Evolutionary conservation across 163 green algal genomes (phyloP).

Genomic region (Scenedesmus sp.): DNA sequence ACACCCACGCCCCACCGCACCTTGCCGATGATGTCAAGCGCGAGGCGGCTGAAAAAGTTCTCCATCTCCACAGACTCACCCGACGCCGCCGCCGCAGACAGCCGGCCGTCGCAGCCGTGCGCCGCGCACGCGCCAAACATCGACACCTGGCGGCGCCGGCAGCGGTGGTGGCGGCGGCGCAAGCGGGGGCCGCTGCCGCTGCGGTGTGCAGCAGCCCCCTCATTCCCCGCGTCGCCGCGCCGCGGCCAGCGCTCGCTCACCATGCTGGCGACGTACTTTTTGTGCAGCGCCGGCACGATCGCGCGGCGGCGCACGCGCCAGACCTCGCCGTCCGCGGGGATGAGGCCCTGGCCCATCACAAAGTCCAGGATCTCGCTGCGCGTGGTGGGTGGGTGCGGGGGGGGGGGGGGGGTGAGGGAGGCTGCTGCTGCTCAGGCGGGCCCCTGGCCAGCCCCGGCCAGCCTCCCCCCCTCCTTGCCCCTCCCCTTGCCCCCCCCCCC

Average conservation of each 20-base stretch:
- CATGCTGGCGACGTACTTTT: slow-evolving; percentile 77
- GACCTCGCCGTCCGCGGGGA: slow-evolving; percentile 88
- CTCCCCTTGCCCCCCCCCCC: too few relatives aligned
- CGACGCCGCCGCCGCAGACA: slow-evolving; percentile 27
- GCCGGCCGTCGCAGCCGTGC: slow-evolving; percentile 54
- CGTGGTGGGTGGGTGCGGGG: too few relatives aligned
- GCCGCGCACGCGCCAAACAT: slow-evolving; percentile 87
- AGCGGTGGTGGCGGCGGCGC: too few relatives aligned
- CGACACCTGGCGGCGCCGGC: slow-evolving; percentile 36
- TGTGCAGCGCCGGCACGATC: slow-evolving; percentile 90
- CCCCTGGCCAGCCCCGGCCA: not conserved
- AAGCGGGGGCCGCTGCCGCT: too few relatives aligned
- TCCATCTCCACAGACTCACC: slow-evolving; percentile 88
- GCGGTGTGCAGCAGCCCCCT: not conserved
- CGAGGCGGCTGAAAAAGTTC: slow-evolving; percentile 91
- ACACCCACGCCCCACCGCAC: not conserved
- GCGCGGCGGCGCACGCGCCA: slow-evolving; percentile 51
- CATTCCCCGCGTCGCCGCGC: not conserved
- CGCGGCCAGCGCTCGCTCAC: slow-evolving; percentile 44
- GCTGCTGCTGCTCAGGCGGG: not conserved
- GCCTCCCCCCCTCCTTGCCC: slow-evolving; percentile 2
- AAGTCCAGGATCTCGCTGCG: slow-evolving; percentile 84
- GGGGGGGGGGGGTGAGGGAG: too few relatives aligned
- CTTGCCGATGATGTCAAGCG: slow-evolving; percentile 96
- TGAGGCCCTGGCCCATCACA: slow-evolving; percentile 93